Evolutionary conservation across 1,139 yeast genomes (phyloP), one percentile per base, ranked within the genome.

Genomic region (Scheffersomyces stambukii): DNA sequence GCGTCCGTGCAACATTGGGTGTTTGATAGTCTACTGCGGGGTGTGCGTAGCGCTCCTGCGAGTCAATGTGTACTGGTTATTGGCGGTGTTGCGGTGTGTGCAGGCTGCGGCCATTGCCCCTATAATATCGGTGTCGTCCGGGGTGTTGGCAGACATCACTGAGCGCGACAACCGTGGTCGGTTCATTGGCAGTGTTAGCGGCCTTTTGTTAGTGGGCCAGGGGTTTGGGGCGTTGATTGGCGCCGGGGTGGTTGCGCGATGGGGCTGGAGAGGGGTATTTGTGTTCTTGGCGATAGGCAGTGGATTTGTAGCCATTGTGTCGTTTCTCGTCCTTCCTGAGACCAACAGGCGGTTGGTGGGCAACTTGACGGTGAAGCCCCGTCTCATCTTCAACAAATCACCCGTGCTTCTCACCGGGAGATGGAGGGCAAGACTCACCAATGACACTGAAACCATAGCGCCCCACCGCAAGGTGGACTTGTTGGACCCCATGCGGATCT

Each of bases 221-320:
- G 86, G 85, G 0, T 63, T 82, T 36, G 89, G 94, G 5, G 86
- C 93, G 0, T 55, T 84, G 8, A 55, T 84, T 15, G 95, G 95
- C 13, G 82, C 89, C 6, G 74, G 70, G 0, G 51, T 84, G 20
- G 71, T 78, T 3, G 55, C 72, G 2, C 52, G 67, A 11, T 73
- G 81, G 63, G 69, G 73, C 8, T 84, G 94, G 93, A 64, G 86
- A 35, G 77, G 85, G 0, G 76, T 83, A 13, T 85, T 84, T 46
- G 79, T 85, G 75, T 81, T 83, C 38, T 54, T 82, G 29, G 77
- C 81, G 4, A 75, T 81, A 13, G 71, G 78, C 4, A 68, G 79
- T 11, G 77, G 77, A 1, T 34, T 54, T 1, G 54, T 69, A 7
- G 45, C 68, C 1, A 6, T 62, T 0, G 21, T 61, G 2, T 63